Base-by-base conservation (phyloP, 352 stramenopile genomes). In the Thalassiosira oceanica region DNA sequence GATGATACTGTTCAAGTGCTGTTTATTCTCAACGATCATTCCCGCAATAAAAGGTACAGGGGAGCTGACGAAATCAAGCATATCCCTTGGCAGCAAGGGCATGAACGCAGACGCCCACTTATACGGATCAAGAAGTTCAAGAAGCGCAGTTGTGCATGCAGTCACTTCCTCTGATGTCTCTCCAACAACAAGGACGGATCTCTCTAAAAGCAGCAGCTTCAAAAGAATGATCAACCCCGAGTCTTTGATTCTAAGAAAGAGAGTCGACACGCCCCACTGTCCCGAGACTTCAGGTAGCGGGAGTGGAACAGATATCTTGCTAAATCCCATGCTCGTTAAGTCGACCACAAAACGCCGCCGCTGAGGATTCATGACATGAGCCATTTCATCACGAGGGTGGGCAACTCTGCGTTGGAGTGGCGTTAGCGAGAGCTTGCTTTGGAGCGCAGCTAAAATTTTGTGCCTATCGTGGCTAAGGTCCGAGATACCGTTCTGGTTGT, bases 21-120 rank as follows among this genome's bases (percentile, higher is more conserved):
- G 55, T 36, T 61, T 75, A 10, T 53, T 42, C 15, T 74, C 52
- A 11, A 74, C 58, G 39, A 76, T 62, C 46, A 76, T 72, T n/a
- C 71, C 71, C 16, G 64, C 64, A 45, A 81, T 68, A 24, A 81
- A 81, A 36, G 71, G 71, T 45, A 81, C 71, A 49, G 71, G 71
- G 7, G 64, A 81, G 57, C 65, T 74, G 1, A 81, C 71, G 68
- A 81, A 81, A 67, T 77, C 71, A 21, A 81, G 33, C 71, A 81
- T 78, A 31, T 73, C 60, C 33, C 24, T 31, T 33, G 71, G 71
- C 44, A 81, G 61, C 28, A 81, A 26, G n/a, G 71, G 71, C 71
- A 81, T 81, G 43, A 81, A 81, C 4, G 64, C 57, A 63, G 42
- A 70, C 27, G 71, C 64, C 71, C 71, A 81, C 61, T 72, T 71